Evolutionary conservation across 1,284 basidiomycete species (phyloP), one percentile per base, ranked within the genome.

Genomic region (Cryptococcus sp.): DNA sequence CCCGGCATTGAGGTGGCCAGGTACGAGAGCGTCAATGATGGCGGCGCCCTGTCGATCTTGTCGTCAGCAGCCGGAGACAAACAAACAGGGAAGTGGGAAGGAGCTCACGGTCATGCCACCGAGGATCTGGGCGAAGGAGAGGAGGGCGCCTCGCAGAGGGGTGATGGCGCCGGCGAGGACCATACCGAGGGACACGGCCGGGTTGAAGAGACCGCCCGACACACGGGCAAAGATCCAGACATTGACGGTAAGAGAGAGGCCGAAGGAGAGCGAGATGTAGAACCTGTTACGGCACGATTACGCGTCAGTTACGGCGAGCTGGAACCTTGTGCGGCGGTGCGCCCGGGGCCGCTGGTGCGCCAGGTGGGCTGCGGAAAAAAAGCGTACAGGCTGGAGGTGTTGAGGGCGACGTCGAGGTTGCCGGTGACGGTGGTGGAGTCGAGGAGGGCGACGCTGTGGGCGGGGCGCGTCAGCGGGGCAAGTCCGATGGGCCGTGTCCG

Each of bases 211-310:
- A 45, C 75, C 75, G 38, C 77, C 75, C 7, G 69, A 72, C 42
- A 76, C 67, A 36, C 79, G 71, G 71, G 79, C 80, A 69, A 80
- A 80, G 61, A 76, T 73, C 77, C 77, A 80, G 8, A 75, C 77
- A 52, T 71, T 72, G 46, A 77, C 75, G 11, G 70, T 67, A 21
- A 80, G 69, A 11, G 73, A 76, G 62, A 80, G 77, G 9, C 79
- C 80, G 62, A 81, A 81, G 18, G 74, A 75, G 40, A 80, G 63
- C 28, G 77, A 69, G 51, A 80, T 79, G 71, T 71, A 80, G 33
- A 80, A 71, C 42, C 79, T 69, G 39, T 33, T 33, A 33, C 28
- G 28, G 28, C 5, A 33, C 5, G 5, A 63, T 50, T 40, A 49
- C 64, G 24, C 46, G 51, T 44, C 46, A 45, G 38, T 42, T 33